Percentiles rank a stretch among this genome's conserved stretches.
Conservation (phyloP, 768 basidiomycete genomes). For the Kwoniella pini region DNA sequence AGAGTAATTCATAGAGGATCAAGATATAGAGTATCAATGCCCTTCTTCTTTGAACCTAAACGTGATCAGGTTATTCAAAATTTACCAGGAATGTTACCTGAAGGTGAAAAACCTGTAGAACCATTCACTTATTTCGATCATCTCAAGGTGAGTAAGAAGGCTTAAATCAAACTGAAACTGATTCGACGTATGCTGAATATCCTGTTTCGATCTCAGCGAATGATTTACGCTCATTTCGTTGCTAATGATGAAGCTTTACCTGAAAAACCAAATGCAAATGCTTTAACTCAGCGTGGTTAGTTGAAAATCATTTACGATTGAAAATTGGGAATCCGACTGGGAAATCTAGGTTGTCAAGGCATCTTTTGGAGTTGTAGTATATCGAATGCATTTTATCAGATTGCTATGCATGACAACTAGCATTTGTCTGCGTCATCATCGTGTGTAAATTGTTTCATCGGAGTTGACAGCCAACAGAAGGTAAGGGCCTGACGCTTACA, state of each 20-base stretch:
- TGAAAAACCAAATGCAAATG: slow-evolving; percentile 26
- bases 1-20: slow-evolving; percentile 33
- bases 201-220: no score
- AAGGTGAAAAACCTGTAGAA: slow-evolving; percentile 21
- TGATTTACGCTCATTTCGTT: slow-evolving; percentile 31
- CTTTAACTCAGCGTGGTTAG: slow-evolving; percentile 28
- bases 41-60: slow-evolving; percentile 33
- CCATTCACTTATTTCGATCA: slow-evolving; percentile 33
- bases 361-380: not conserved
- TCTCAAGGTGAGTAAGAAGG: slow-evolving; percentile 23
- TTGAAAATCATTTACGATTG: not conserved
- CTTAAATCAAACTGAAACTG: no score
- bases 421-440: no score
- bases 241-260: slow-evolving; percentile 26
- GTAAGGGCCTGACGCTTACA: no score
- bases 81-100: slow-evolving; percentile 11
- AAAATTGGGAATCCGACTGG: not conserved
- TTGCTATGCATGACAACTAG: no score
- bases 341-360: not conserved
- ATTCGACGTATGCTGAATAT: no score
- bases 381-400: not conserved
- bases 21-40: slow-evolving; percentile 32
- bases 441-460: not conserved
- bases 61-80: slow-evolving; percentile 22
- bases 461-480: no score